Base-by-base conservation (phyloP, 176 grass and related monocot species). In the sorghum (Sorghum bicolor) region DNA sequence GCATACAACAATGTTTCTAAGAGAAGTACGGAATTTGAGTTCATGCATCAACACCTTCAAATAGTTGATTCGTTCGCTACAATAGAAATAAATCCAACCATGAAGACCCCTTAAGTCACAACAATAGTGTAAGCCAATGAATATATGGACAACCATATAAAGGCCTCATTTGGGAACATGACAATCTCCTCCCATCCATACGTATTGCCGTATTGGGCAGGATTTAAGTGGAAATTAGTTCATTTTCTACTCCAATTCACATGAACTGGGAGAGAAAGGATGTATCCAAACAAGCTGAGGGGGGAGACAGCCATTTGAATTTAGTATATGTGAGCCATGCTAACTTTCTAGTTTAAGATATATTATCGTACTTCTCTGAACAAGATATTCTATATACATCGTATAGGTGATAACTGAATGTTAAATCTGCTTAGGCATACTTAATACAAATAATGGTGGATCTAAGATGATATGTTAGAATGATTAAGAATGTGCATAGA, bases 401-500 rank as follows among this genome's bases (percentile, higher is more conserved):
- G 26, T 72, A 33, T 26, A 38, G 14, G 7, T 6, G 20, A 34
- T 8, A 65, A 64, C 33, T 19, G 64, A 66, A 67, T 64, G 16
- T 29, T 30, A 72, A 20, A 33, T 43, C 64, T 61, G 77, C 66
- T 77, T 37, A 83, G 4, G 36, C 55, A 37, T 40, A 60, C 3
- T 76, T 45, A 63, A 24, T 28, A 78, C 38, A 37, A 33, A 74
- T 67, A 67, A 17, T 5, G 4, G 5, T 68, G 64, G 55, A 25
- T 33, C 34, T 79, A 30, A 66, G 58, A 58, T 67, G 34, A 72
- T 80, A 75, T 75, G 47, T 22, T 33, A 19, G 34, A 24, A 50
- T 84, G 50, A 29, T 40, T 48, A 30, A 67, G 70, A 84, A 85
- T 69, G 47, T 38, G 31, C 62, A 70, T 48, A 83, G 9, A 40